A percentile compares a stretch with the other conserved stretches of the same genome.
These are phyloP conservation scores for Amaranthus palmeri DNA, from an alignment of 148 eudicot genomes.

Conservation along the genomic window DNA sequence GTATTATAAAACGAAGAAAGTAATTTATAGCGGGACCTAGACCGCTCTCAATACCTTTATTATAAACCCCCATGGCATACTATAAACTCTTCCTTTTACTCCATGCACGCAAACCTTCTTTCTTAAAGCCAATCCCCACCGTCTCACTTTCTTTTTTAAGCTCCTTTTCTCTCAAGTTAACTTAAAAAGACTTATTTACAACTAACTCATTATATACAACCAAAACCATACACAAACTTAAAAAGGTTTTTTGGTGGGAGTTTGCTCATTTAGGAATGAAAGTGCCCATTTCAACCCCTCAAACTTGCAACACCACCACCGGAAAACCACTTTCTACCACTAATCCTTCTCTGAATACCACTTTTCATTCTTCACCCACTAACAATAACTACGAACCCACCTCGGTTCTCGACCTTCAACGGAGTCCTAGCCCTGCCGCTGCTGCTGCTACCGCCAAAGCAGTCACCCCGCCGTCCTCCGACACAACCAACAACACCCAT, in stretches of 20 bases:
- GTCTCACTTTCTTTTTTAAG: constrained; percentile 6
- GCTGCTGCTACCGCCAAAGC: constrained; percentile 8
- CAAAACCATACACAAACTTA: background rate
- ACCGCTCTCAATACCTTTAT: too few relatives aligned
- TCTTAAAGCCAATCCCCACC: constrained; percentile 23
- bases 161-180: constrained; percentile 8
- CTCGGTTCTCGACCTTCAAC: constrained; percentile 71
- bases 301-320: constrained; percentile 18
- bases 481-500: constrained; percentile 7
- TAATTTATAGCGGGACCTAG: too few relatives aligned
- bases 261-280: constrained; percentile 44
- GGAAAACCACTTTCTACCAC: constrained; percentile 21
- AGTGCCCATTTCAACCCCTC: constrained; percentile 50
- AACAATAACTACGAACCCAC: constrained; percentile 61
- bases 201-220: background rate
- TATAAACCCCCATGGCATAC: too few relatives aligned
- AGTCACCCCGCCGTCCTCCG: constrained; percentile 8
- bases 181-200: background rate
- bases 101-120: constrained; percentile 37
- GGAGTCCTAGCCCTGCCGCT: constrained; percentile 53
- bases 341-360: constrained; percentile 21
- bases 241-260: constrained; percentile 5
- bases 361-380: background rate
- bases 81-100: too few relatives aligned
- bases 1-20: too few relatives aligned